Conservation (phyloP, 768 basidiomycete species). For the Leccinellum luteum region DNA sequence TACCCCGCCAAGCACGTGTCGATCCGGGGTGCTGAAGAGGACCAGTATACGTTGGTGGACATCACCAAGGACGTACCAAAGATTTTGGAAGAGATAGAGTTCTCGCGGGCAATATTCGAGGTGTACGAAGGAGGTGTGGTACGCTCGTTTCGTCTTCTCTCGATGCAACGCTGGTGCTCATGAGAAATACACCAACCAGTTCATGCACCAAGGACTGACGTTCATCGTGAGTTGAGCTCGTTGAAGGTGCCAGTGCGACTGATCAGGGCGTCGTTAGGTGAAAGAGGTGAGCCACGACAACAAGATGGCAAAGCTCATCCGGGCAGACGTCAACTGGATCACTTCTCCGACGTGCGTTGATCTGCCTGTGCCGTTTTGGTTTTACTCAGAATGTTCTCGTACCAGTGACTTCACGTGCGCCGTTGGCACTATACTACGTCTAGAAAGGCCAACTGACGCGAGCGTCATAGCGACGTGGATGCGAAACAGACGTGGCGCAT, state of each 20-base stretch:
- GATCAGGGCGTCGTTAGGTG: constrained; percentile 42
- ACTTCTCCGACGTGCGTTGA: constrained; percentile 61
- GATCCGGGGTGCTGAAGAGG: constrained; percentile 76
- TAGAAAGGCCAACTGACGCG: not conserved
- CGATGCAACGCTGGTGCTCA: constrained; percentile 1
- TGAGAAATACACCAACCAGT: constrained; percentile 39
- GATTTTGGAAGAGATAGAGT: constrained; percentile 79
- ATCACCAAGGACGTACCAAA: constrained; percentile 40
- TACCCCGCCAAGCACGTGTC: constrained; percentile 70
- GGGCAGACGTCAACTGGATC: constrained; percentile 81
- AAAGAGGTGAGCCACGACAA: constrained; percentile 79
- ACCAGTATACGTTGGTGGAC: constrained; percentile 74
- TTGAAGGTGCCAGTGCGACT: not conserved
- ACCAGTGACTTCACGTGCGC: constrained; percentile 73
- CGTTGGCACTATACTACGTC: not conserved
- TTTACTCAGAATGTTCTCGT: not conserved
- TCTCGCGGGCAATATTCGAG: constrained; percentile 83
- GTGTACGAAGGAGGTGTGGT: constrained; percentile 88
- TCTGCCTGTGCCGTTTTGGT: not conserved
- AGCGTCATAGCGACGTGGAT: constrained; percentile 60
- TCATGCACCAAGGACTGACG: constrained; percentile 83
- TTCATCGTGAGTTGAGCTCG: constrained; percentile 55
- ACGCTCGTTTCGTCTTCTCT: constrained; percentile 21
- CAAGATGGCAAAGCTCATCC: constrained; percentile 64
- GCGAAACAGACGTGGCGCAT: constrained; percentile 76